phyloP scores from a whole-genome alignment of 1,139 yeast species.

The Zhuliangozyma blackwelliae region DNA sequence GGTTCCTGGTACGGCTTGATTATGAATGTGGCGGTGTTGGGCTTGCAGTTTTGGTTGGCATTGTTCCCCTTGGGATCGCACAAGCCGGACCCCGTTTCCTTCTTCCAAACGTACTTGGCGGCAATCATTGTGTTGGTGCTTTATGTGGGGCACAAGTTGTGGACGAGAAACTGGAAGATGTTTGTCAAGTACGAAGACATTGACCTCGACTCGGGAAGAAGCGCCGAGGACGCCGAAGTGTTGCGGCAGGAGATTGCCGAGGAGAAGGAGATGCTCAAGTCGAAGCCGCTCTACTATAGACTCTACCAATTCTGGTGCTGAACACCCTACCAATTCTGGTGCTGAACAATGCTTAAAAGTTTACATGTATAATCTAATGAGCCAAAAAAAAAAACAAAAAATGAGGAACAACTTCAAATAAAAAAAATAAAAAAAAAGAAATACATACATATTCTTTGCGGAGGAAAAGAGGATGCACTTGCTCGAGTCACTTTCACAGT shows the following conservation, averaged over 20 bases:
- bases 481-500: conserved; percentile 19
- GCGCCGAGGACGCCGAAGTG: conserved; percentile 35
- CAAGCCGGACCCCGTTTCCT: conserved; percentile 24
- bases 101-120: conserved; percentile 34
- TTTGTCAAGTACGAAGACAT: conserved; percentile 27
- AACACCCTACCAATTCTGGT: conserved; percentile 28
- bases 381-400: too few relatives aligned
- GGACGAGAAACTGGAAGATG: conserved; percentile 22
- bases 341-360: conserved; percentile 11
- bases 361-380: too few relatives aligned
- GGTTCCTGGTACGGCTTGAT: conserved; percentile 36
- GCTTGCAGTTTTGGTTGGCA: conserved; percentile 42
- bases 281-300: conserved; percentile 29
- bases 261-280: conserved; percentile 26
- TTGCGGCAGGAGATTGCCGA: conserved; percentile 34
- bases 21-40: conserved; percentile 28
- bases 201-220: conserved; percentile 38
- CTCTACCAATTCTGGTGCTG: conserved; percentile 32
- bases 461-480: conserved; percentile 22
- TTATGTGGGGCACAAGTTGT: conserved; percentile 33
- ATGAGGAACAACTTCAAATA: too few relatives aligned
- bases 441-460: neutral
- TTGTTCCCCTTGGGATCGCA: conserved; percentile 30
- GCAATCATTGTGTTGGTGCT: conserved; percentile 29
- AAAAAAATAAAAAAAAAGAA: too few relatives aligned